Base-by-base conservation (phyloP, 352 stramenopile species). In the Achlya hypogyna region DNA sequence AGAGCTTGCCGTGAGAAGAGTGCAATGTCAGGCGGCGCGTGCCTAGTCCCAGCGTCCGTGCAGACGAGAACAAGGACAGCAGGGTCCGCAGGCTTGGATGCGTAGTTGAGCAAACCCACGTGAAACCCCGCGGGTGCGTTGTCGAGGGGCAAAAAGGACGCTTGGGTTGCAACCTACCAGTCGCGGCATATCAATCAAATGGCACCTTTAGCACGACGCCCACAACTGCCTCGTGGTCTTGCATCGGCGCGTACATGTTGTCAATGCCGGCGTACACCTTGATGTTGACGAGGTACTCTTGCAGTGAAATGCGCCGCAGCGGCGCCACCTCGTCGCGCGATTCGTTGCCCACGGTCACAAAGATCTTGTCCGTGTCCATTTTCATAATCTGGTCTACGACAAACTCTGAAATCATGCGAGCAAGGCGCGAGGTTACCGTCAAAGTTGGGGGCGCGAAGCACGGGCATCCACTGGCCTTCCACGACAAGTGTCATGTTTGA, bases 401-500 rank as follows among this genome's bases (percentile, higher is more conserved):
- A 27, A 31, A 6, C n/a, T 56, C 58, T 5, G 31, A 20, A 38
- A 23, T 47, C 14, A 20, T 38, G 29, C 31, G 9, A 51, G 28
- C 5, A 54, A 22, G 16, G 31, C 16, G 49, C 16, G 25, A 38
- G 20, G 8, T 9, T 14, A 65, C 35, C 59, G 20, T 35, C 16
- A 65, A 58, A 65, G 28, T 65, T 65, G 20, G 59, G 59, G 10
- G 23, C 14, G 14, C 59, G 59, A 4, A 65, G 27, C n/a, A 65
- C 59, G 23, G 59, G 43, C 59, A 65, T 65, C 59, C 59, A 65
- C 29, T 20, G 16, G n/a, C 56, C 38, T 16, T 65, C 35, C 16
- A 54, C 35, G n/a, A 65, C 59, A 16, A 65, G 40, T 28, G 59
- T 65, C 59, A 65, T 65, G 28, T 65, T 40, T 31, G 59, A 65